Evolutionary conservation across 2,329 filamentous ascomycete genomes (phyloP).

Genomic region (Elsinoe necatrix): DNA sequence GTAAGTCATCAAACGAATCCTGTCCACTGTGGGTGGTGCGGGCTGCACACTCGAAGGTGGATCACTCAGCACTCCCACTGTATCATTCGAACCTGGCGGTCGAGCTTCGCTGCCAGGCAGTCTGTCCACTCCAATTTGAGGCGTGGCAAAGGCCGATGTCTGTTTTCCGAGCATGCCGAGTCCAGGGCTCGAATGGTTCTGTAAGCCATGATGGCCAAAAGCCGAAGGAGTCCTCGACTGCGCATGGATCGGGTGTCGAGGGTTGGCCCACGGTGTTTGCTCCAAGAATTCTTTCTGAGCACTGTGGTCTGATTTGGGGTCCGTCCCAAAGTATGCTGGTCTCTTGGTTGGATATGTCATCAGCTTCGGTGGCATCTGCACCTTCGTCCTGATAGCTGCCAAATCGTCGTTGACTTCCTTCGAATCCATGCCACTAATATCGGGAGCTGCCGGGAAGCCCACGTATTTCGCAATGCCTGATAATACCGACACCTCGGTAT

Average conservation of each 20-base stretch:
- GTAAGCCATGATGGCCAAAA: constrained; percentile 16
- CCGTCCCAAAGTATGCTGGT: constrained; percentile 1
- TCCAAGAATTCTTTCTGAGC: constrained; percentile 70
- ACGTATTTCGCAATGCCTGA: constrained; percentile 89
- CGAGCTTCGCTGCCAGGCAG: constrained; percentile 4
- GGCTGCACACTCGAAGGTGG: constrained; percentile 27
- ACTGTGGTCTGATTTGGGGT: constrained; percentile 23
- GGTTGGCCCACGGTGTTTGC: constrained; percentile 87
- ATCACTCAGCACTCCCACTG: constrained; percentile 22
- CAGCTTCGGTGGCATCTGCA: constrained; percentile 39
- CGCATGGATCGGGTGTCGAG: constrained; percentile 42
- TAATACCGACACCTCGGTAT: constrained; percentile 85
- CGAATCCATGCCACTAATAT: constrained; percentile 62
- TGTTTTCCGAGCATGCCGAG: constrained; percentile 15
- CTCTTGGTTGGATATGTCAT: constrained; percentile 13
- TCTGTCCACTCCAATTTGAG: constrained; percentile 10
- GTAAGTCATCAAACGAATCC: constrained; percentile 18
- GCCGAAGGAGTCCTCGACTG: constrained; percentile 19
- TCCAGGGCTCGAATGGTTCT: constrained; percentile 14
- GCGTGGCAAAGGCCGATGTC: constrained; percentile 20
- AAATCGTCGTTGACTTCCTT: constrained; percentile 79
- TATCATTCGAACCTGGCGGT: constrained; percentile 19
- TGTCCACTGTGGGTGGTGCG: constrained; percentile 24
- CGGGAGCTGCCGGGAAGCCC: constrained; percentile 90
- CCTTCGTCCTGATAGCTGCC: constrained; percentile 63